These are phyloP conservation scores for Martiniozyma asiatica DNA, from an alignment of 1,139 yeast species.

Conservation along the genomic window DNA sequence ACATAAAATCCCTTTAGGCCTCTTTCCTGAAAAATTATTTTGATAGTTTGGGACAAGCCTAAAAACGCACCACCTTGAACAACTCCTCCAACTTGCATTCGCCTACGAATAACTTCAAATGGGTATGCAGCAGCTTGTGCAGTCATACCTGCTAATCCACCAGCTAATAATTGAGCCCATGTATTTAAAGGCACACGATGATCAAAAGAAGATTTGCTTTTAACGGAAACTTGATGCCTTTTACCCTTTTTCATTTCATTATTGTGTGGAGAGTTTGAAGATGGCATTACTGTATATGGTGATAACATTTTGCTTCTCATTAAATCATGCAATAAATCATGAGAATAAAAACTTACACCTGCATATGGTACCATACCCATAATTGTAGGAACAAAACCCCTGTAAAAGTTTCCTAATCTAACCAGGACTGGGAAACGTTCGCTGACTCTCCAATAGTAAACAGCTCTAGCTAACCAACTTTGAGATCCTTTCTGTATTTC, in stretches of 20 bases:
- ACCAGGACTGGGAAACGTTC: slow-evolving; percentile 25
- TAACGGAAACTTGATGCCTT: slow-evolving; percentile 8
- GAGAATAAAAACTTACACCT: slow-evolving; percentile 92
- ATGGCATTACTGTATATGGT: slow-evolving; percentile 40
- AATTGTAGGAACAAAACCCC: slow-evolving; percentile 91
- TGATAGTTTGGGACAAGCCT: slow-evolving; percentile 40
- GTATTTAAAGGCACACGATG: slow-evolving; percentile 59
- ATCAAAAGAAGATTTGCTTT: slow-evolving; percentile 30
- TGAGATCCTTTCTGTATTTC: slow-evolving; percentile 13
- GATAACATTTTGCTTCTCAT: slow-evolving; percentile 48
- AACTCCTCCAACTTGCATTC: slow-evolving; percentile 94
- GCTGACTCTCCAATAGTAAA: slow-evolving; percentile 22
- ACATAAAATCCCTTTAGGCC: slow-evolving; percentile 85
- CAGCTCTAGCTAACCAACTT: slow-evolving; percentile 25
- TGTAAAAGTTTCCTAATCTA: slow-evolving; percentile 60
- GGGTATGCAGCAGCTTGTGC: slow-evolving; percentile 98
- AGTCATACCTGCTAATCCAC: slow-evolving; percentile 88
- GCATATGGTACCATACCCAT: slow-evolving; percentile 97
- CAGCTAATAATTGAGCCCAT: slow-evolving; percentile 90
- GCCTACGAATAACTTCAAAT: slow-evolving; percentile 83
- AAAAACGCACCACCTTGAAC: slow-evolving; percentile 43
- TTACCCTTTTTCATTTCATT: no score
- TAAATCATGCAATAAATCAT: slow-evolving; percentile 80
- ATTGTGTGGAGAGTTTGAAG: slow-evolving; percentile 7
- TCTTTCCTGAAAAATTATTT: slow-evolving; percentile 51